phyloP scores from a whole-genome alignment of 495 filamentous ascomycete species.

The Trichoderma gamsii region DNA sequence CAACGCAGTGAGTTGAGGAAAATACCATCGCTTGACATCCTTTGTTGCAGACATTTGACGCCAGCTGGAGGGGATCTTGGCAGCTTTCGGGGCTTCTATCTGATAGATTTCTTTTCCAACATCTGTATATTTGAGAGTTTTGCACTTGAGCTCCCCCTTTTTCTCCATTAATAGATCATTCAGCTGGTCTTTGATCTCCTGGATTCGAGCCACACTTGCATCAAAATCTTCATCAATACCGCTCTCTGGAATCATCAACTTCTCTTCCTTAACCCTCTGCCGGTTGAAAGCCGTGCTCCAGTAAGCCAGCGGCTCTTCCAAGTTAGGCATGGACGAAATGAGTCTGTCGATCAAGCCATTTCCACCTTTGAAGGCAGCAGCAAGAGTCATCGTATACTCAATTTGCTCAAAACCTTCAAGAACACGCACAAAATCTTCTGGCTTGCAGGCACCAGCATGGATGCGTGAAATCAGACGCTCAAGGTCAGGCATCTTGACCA shows the following conservation, averaged over 20 bases:
- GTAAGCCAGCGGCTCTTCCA: conserved; percentile 61
- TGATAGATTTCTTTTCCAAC: conserved; percentile 97
- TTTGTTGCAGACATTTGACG: conserved; percentile 92
- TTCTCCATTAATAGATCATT: conserved; percentile 63
- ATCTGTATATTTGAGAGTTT: conserved; percentile 74
- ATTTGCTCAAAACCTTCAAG: conserved; percentile 97
- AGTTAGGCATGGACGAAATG: conserved; percentile 75
- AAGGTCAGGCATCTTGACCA: conserved; percentile 88
- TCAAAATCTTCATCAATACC: conserved; percentile 93
- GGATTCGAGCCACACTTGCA: conserved; percentile 69
- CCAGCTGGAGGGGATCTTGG: conserved; percentile 85
- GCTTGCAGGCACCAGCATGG: conserved; percentile 80
- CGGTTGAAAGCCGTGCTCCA: conserved; percentile 96
- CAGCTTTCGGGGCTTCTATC: conserved; percentile 79
- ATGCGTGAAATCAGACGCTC: conserved; percentile 92
- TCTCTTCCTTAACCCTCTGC: conserved; percentile 64
- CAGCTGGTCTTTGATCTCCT: conserved; percentile 64
- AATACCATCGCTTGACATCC: conserved; percentile 92
- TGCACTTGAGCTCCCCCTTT: conserved; percentile 57
- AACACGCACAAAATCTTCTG: conserved; percentile 88
- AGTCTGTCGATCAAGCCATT: conserved; percentile 81
- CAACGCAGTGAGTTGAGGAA: conserved; percentile 68
- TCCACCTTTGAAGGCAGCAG: conserved; percentile 61
- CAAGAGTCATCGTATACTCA: conserved; percentile 77
- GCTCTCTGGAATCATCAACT: conserved; percentile 70